Evolutionary conservation across 176 grass and related monocot genomes (phyloP).

Genomic region (Cocos nucifera): DNA sequence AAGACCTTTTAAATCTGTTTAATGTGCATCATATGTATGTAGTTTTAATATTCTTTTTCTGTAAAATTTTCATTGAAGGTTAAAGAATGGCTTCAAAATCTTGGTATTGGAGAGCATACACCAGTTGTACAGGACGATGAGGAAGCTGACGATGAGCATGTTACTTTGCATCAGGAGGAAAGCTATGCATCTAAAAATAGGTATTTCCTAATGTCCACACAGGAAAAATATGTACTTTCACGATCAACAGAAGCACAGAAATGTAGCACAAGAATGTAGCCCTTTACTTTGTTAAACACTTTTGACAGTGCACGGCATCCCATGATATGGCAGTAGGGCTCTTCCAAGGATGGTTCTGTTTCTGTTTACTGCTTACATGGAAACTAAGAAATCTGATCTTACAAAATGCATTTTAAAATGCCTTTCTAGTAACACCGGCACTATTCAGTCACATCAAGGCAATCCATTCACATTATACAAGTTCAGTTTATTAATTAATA

Average conservation of each 20-base stretch:
- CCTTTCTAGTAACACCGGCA: too few species aligned
- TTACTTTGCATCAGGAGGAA: constrained; percentile 58
- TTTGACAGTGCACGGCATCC: too few species aligned
- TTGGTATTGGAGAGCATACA: constrained; percentile 85
- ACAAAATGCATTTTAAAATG: too few species aligned
- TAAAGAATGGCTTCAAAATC: constrained; percentile 99
- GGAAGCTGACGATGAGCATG: constrained; percentile 83
- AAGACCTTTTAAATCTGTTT: neutral
- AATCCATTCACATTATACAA: too few species aligned
- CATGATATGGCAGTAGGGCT: too few species aligned
- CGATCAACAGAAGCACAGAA: neutral
- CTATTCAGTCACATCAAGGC: too few species aligned
- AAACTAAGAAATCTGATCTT: too few species aligned
- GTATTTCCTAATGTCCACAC: constrained; percentile 27
- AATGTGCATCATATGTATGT: neutral
- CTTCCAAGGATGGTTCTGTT: too few species aligned
- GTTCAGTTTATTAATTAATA: too few species aligned
- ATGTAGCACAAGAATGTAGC: constrained; percentile 4
- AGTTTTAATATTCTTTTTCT: constrained; percentile 12
- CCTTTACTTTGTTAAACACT: constrained; percentile 17
- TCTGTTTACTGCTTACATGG: too few species aligned
- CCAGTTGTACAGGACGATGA: constrained; percentile 84
- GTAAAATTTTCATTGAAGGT: constrained; percentile 43
- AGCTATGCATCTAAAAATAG: constrained; percentile 69
- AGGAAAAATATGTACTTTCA: neutral